phyloP scores from a whole-genome alignment of 176 grass and related monocot species.

The Oryza punctata region DNA sequence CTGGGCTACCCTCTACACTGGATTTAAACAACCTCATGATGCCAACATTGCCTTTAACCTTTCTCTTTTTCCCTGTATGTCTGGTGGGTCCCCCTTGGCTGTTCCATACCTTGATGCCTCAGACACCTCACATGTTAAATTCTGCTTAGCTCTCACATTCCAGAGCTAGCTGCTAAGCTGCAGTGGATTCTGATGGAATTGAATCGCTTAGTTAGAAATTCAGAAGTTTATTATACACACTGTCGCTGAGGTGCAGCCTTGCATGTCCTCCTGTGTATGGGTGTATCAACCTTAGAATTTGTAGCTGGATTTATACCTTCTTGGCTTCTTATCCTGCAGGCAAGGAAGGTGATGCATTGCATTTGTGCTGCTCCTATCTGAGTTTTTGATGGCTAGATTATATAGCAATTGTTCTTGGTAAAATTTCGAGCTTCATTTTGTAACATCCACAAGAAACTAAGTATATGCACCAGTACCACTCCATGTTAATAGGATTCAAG shows the following conservation, averaged over 20 bases:
- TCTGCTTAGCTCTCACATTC: background rate
- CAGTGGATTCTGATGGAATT: background rate
- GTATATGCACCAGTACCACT: too few species aligned
- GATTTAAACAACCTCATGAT: slow-evolving; percentile 35
- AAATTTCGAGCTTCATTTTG: background rate
- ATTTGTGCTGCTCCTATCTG: background rate
- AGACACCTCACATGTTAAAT: background rate
- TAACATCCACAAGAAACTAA: too few species aligned
- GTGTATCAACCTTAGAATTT: slow-evolving; percentile 13
- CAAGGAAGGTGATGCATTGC: background rate
- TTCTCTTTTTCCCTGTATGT: slow-evolving; percentile 14
- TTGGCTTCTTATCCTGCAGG: background rate
- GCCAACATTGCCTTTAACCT: slow-evolving; percentile 30
- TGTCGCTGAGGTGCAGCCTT: background rate
- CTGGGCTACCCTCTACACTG: slow-evolving; percentile 1
- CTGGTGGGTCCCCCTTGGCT: background rate
- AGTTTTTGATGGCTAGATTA: slow-evolving; percentile 1
- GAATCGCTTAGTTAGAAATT: background rate
- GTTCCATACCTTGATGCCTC: background rate
- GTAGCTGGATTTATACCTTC: background rate
- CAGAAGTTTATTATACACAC: background rate
- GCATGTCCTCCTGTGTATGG: background rate
- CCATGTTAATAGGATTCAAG: too few species aligned
- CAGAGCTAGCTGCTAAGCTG: background rate
- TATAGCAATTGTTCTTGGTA: background rate